These are phyloP conservation scores for Podochytrium sp. DNA, from an alignment of 192 early-diverging fungal species.

Conservation along the genomic window DNA sequence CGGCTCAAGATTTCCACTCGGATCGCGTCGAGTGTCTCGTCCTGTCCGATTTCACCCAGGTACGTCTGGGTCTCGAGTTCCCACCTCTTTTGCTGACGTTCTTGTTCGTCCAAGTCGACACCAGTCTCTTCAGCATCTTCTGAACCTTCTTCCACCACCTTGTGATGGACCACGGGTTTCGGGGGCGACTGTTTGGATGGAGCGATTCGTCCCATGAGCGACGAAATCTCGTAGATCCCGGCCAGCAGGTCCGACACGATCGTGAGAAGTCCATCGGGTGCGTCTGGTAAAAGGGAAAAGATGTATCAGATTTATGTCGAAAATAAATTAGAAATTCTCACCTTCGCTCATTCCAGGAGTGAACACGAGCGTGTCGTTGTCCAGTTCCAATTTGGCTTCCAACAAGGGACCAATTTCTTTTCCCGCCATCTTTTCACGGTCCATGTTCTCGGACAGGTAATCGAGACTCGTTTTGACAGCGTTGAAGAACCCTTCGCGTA, in stretches of 20 bases:
- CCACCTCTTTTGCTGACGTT: constrained; percentile 25
- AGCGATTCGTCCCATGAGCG: constrained; percentile 59
- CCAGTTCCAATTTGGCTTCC: constrained; percentile 65
- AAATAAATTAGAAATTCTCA: constrained; percentile 18
- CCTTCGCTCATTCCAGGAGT: constrained; percentile 68
- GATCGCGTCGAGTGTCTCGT: constrained; percentile 48
- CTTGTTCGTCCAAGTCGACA: constrained; percentile 40
- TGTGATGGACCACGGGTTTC: neutral
- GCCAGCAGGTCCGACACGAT: constrained; percentile 58
- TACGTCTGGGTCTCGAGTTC: constrained; percentile 59
- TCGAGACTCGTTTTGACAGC: constrained; percentile 60
- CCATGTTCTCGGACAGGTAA: constrained; percentile 66
- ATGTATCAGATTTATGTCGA: constrained; percentile 21
- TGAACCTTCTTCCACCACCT: constrained; percentile 4
- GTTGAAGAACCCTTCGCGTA: constrained; percentile 57
- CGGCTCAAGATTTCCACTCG: constrained; percentile 45
- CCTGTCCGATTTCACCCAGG: constrained; percentile 58
- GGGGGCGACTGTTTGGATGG: constrained; percentile 29
- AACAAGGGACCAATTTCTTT: constrained; percentile 59
- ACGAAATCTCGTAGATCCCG: constrained; percentile 60
- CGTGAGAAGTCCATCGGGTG: constrained; percentile 40
- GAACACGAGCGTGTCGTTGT: constrained; percentile 56
- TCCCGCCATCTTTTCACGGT: constrained; percentile 42
- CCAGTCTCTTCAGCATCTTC: constrained; percentile 16
- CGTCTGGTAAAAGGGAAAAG: constrained; percentile 38